Percentiles rank a stretch among this genome's conserved stretches.
Conservation (phyloP, 2,329 filamentous ascomycete species). For the Penicillium expansum region DNA sequence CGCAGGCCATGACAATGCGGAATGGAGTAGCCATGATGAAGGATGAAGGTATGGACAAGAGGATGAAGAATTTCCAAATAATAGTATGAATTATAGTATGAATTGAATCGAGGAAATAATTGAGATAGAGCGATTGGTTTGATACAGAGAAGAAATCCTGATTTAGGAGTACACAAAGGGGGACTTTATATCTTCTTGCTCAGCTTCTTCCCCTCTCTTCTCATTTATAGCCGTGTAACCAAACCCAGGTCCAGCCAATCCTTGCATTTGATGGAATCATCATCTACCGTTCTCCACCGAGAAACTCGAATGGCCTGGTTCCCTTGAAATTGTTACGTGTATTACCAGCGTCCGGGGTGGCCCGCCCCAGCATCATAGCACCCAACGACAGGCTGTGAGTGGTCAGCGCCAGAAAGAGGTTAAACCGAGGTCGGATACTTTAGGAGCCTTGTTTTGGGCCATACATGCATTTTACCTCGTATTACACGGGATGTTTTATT, state of each 20-base stretch:
- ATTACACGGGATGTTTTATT: conserved; percentile 12
- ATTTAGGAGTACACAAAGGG: conserved; percentile 1
- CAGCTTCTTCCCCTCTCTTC: background rate
- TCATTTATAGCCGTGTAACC: background rate
- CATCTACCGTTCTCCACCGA: background rate
- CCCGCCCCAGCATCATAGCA: conserved; percentile 26
- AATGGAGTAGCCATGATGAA: conserved; percentile 43
- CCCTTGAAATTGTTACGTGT: background rate
- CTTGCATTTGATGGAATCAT: background rate
- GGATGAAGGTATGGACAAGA: conserved; percentile 5
- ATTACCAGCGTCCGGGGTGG: background rate
- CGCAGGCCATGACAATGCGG: conserved; percentile 62
- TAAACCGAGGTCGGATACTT: conserved; percentile 8
- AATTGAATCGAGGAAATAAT: background rate
- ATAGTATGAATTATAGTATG: background rate
- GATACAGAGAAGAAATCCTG: background rate
- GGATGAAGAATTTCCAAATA: background rate
- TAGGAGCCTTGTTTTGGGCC: background rate
- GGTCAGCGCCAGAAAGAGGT: background rate
- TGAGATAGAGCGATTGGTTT: background rate
- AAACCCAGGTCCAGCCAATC: background rate
- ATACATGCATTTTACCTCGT: conserved; percentile 16
- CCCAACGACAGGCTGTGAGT: conserved; percentile 3
- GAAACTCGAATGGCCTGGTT: background rate
- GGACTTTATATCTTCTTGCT: conserved; percentile 6